Conservation (phyloP, 106 monocot genomes). For the Phalaenopsis aphrodite region DNA sequence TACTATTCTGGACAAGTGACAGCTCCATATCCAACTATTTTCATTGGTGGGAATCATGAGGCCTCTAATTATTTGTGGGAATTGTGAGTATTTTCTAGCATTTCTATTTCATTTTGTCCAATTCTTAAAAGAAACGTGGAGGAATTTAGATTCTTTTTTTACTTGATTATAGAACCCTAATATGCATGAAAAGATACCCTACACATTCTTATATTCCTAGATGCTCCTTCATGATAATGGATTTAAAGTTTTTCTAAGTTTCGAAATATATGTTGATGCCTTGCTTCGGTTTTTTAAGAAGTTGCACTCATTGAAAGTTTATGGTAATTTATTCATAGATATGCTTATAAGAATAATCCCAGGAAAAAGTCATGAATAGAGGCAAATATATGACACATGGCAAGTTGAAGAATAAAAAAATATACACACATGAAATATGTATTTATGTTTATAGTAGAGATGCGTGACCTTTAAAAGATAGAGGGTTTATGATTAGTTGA, state of each 20-base stretch:
- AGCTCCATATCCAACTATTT: constrained; percentile 90
- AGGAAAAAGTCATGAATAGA: neutral
- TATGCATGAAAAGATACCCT: neutral
- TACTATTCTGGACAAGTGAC: constrained; percentile 82
- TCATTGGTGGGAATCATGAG: constrained; percentile 93
- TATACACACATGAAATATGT: no score
- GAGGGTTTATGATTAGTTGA: no score
- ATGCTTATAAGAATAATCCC: neutral
- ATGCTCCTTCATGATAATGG: neutral
- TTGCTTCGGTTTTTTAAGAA: neutral
- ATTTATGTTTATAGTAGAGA: no score
- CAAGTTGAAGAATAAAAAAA: neutral
- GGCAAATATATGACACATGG: neutral
- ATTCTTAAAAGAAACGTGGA: neutral
- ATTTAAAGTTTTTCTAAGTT: neutral
- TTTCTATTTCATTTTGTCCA: neutral
- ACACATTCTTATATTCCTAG: neutral
- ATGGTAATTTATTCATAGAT: neutral
- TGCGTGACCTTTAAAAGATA: no score
- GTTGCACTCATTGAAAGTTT: neutral
- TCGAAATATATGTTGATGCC: neutral
- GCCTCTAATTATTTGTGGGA: constrained; percentile 97
- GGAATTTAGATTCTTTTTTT: neutral
- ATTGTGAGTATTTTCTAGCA: constrained; percentile 49
- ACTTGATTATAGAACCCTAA: neutral